These are phyloP conservation scores for Xylaria sp. DNA, from an alignment of 2,329 filamentous ascomycete genomes.

Conservation along the genomic window DNA sequence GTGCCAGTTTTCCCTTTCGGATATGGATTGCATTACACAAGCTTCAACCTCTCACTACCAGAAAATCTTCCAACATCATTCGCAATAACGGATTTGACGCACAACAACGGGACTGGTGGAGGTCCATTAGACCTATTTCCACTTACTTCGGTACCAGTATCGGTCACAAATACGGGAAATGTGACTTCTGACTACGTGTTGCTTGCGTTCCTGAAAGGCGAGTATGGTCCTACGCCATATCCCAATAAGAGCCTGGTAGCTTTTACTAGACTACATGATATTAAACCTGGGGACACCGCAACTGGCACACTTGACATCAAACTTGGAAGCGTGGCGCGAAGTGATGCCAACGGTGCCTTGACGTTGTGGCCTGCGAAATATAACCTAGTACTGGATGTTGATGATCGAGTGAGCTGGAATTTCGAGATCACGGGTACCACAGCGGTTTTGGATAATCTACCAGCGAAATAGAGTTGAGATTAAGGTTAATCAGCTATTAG, in stretches of 20 bases:
- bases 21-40: constrained; percentile 68
- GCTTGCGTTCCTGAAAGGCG: constrained; percentile 61
- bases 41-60: constrained; percentile 53
- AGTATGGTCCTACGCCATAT: constrained; percentile 60
- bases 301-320: constrained; percentile 56
- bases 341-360: constrained; percentile 61
- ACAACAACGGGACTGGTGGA: constrained; percentile 48
- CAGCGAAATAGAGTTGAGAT: constrained; percentile 34
- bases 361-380: constrained; percentile 67
- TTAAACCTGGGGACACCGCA: constrained; percentile 50
- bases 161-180: constrained; percentile 61
- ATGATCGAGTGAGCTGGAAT: constrained; percentile 53
- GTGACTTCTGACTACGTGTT: constrained; percentile 63
- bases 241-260: constrained; percentile 64
- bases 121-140: constrained; percentile 56
- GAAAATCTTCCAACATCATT: constrained; percentile 44
- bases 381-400: constrained; percentile 58
- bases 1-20: constrained; percentile 65
- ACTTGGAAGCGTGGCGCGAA: constrained; percentile 61
- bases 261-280: constrained; percentile 58
- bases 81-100: constrained; percentile 37
- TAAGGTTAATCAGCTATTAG: neutral
- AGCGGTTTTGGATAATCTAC: constrained; percentile 54
- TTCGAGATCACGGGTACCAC: constrained; percentile 61
- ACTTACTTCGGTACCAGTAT: constrained; percentile 56